Evolutionary conservation across 495 filamentous ascomycete genomes (phyloP).

Genomic region (Umbilicaria muhlenbergii): DNA sequence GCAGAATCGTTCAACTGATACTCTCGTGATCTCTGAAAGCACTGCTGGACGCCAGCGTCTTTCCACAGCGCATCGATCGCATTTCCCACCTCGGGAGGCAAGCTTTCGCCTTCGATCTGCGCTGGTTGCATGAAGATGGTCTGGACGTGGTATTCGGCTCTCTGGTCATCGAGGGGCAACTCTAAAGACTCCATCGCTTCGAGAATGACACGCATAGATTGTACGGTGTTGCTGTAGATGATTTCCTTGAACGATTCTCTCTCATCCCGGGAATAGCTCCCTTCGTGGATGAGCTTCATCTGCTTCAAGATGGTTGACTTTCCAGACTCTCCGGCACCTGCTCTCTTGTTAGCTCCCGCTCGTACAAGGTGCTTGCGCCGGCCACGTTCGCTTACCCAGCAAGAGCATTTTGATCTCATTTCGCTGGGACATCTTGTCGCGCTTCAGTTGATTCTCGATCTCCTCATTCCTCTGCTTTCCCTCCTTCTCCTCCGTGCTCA

Average conservation of each 20-base stretch:
- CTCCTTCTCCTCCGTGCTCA: slow-evolving; percentile 99
- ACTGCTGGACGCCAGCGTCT: slow-evolving; percentile 88
- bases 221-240: slow-evolving; percentile 95
- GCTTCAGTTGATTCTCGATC: slow-evolving; percentile 96
- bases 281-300: slow-evolving; percentile 64
- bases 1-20: slow-evolving; percentile 98
- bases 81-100: slow-evolving; percentile 85
- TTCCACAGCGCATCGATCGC: slow-evolving; percentile 90
- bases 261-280: slow-evolving; percentile 40
- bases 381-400: slow-evolving; percentile 50
- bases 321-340: slow-evolving; percentile 97
- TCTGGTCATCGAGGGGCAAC: slow-evolving; percentile 70
- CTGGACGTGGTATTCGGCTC: slow-evolving; percentile 85
- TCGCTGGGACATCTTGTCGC: slow-evolving; percentile 86
- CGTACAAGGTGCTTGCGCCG: neutral
- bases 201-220: slow-evolving; percentile 90
- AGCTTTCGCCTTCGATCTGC: slow-evolving; percentile 87
- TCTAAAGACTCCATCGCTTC: slow-evolving; percentile 94
- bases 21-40: slow-evolving; percentile 86
- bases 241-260: slow-evolving; percentile 69
- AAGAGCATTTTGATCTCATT: slow-evolving; percentile 99
- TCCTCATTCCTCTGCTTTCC: slow-evolving; percentile 98
- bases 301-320: slow-evolving; percentile 99
- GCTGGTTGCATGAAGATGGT: slow-evolving; percentile 92
- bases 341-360: neutral